Evolutionary conservation across 2,329 filamentous ascomycete genomes (phyloP).

Genomic region (Paramyrothecium roridum): DNA sequence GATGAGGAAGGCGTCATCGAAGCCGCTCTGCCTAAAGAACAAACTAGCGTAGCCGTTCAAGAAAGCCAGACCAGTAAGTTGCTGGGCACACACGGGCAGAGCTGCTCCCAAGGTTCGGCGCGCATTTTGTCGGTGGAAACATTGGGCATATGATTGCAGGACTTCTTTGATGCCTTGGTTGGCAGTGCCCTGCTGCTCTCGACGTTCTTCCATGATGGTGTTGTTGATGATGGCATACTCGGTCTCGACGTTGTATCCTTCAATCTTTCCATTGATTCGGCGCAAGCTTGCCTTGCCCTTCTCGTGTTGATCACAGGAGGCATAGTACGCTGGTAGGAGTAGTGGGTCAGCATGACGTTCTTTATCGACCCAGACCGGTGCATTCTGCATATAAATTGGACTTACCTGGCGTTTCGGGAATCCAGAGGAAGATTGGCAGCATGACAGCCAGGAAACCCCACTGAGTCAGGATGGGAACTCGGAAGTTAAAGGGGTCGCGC

Average conservation of each 20-base stretch:
- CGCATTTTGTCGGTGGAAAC: conserved; percentile 4
- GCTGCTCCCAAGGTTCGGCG: conserved; percentile 9
- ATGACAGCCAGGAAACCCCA: conserved; percentile 10
- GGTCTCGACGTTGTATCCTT: conserved; percentile 9
- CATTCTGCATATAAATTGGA: not conserved
- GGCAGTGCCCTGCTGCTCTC: conserved; percentile 8
- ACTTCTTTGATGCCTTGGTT: conserved; percentile 2
- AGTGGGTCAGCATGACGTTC: not conserved
- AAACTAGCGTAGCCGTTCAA: conserved; percentile 11
- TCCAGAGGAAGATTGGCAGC: conserved; percentile 6
- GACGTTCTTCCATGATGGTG: conserved; percentile 5
- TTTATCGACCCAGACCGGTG: not conserved
- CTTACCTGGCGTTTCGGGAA: conserved; percentile 9
- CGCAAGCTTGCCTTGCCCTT: conserved; percentile 6
- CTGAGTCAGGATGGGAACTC: conserved; percentile 10
- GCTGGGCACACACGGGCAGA: conserved; percentile 8
- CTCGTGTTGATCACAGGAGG: conserved; percentile 6
- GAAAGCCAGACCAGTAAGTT: conserved; percentile 10
- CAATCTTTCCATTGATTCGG: conserved; percentile 6
- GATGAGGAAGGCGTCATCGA: conserved; percentile 11
- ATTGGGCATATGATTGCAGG: conserved; percentile 4
- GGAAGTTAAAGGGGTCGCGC: conserved; percentile 7
- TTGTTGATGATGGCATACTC: conserved; percentile 12
- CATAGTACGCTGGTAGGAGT: conserved; percentile 5
- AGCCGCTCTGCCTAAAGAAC: conserved; percentile 11